These are phyloP conservation scores for Colletotrichum zoysiae DNA, from an alignment of 2,329 filamentous ascomycete genomes.

Conservation along the genomic window DNA sequence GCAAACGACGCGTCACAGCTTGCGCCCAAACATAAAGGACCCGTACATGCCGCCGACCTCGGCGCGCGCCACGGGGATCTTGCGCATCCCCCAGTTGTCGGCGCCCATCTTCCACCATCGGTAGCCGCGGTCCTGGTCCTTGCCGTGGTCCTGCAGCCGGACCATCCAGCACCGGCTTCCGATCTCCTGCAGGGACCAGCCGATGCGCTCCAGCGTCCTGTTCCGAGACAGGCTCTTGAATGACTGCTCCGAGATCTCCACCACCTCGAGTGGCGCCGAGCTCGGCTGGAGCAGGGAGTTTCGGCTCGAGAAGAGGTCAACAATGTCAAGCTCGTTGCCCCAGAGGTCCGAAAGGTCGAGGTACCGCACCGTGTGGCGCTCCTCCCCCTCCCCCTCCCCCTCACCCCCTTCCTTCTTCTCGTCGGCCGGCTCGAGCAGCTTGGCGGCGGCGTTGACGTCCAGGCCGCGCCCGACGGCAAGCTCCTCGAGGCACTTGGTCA, in stretches of 20 bases:
- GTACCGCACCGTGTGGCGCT: slow-evolving; percentile 75
- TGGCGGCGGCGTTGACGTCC: slow-evolving; percentile 73
- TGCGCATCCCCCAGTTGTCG: slow-evolving; percentile 86
- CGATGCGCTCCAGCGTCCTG: slow-evolving; percentile 69
- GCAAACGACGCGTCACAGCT: slow-evolving; percentile 57
- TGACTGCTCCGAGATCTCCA: slow-evolving; percentile 79
- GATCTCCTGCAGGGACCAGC: slow-evolving; percentile 80
- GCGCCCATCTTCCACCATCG: slow-evolving; percentile 87
- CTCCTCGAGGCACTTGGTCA: slow-evolving; percentile 82
- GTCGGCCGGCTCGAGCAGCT: slow-evolving; percentile 69
- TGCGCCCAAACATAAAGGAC: slow-evolving; percentile 72
- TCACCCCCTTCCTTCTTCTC: slow-evolving; percentile 43
- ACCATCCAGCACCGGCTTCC: slow-evolving; percentile 77
- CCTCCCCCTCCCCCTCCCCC: slow-evolving; percentile 51
- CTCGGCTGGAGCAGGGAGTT: slow-evolving; percentile 69
- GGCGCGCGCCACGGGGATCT: slow-evolving; percentile 90
- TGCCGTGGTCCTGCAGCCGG: slow-evolving; percentile 57
- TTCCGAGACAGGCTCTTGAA: slow-evolving; percentile 74
- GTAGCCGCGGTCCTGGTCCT: slow-evolving; percentile 67
- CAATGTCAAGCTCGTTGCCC: slow-evolving; percentile 70
- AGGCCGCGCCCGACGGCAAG: slow-evolving; percentile 79
- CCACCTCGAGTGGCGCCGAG: slow-evolving; percentile 78
- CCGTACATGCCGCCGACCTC: slow-evolving; percentile 97
- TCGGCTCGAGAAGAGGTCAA: slow-evolving; percentile 62
- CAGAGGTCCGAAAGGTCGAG: slow-evolving; percentile 81